Conservation (phyloP, 306 rosid species). For the Dicorynia guianensis region DNA sequence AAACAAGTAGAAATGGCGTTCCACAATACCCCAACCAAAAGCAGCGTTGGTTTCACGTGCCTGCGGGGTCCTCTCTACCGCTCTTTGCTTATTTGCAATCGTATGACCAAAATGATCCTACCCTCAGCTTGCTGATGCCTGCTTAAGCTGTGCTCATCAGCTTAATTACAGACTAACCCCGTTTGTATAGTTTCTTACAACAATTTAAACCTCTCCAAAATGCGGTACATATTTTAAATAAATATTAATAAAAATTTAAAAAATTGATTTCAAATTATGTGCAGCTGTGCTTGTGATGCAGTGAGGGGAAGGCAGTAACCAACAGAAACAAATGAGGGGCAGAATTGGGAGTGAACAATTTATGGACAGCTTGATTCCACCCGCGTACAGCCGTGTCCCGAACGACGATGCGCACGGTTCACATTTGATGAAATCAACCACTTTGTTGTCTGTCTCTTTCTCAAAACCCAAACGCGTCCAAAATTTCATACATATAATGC, state of each 20-base stretch:
- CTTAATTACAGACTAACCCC: too few species aligned
- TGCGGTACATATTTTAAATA: too few species aligned
- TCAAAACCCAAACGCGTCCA: conserved; percentile 16
- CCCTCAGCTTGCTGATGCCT: too few species aligned
- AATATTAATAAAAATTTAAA: too few species aligned
- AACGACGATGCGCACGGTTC: conserved; percentile 4
- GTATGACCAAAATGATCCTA: conserved; percentile 13
- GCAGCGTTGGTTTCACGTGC: conserved; percentile 19
- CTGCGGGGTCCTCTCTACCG: too few species aligned
- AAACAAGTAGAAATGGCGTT: not conserved
- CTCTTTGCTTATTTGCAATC: too few species aligned
- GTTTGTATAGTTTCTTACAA: too few species aligned
- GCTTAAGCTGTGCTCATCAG: too few species aligned
- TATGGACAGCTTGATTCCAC: conserved; percentile 24
- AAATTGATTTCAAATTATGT: too few species aligned
- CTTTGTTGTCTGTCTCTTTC: not conserved
- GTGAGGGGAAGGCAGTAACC: not conserved
- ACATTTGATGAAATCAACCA: not conserved
- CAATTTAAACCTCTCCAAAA: too few species aligned
- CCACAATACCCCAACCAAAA: not conserved
- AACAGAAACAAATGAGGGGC: not conserved
- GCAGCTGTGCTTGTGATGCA: too few species aligned
- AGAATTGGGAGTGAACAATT: not conserved
- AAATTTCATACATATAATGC: not conserved
- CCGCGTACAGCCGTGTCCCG: conserved; percentile 46